These are phyloP conservation scores for Avicennia marina DNA, from an alignment of 257 asterid genomes.

Conservation along the genomic window DNA sequence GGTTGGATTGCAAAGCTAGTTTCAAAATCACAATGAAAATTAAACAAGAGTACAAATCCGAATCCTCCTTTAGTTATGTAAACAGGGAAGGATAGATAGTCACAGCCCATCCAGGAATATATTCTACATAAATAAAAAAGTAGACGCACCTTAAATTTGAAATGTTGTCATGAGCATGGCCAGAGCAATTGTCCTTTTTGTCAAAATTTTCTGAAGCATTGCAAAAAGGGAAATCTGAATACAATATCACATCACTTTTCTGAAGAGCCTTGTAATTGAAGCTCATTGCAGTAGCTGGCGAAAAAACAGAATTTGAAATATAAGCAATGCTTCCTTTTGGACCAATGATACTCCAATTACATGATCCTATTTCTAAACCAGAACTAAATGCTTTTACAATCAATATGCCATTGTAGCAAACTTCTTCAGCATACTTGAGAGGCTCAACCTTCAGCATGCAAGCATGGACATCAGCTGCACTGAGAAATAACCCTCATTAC, in stretches of 20 bases:
- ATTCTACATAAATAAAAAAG: constrained; percentile 9
- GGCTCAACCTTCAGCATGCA: constrained; percentile 69
- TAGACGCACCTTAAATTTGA: constrained; percentile 41
- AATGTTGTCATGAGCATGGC: constrained; percentile 16
- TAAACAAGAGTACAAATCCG: background rate
- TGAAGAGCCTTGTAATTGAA: constrained; percentile 54
- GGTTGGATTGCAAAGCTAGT: constrained; percentile 14
- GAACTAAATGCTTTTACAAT: constrained; percentile 68
- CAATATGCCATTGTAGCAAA: constrained; percentile 75
- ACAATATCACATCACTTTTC: constrained; percentile 59
- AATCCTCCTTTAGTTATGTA: constrained; percentile 6
- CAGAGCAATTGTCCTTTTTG: constrained; percentile 25
- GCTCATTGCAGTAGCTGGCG: constrained; percentile 48
- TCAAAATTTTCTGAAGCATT: constrained; percentile 18
- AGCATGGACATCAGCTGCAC: constrained; percentile 90
- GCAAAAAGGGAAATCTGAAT: constrained; percentile 54
- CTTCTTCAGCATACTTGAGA: constrained; percentile 83
- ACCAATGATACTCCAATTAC: constrained; percentile 70
- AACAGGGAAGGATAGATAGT: constrained; percentile 12
- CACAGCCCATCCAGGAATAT: background rate
- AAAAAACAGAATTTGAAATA: constrained; percentile 60
- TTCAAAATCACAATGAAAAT: constrained; percentile 11
- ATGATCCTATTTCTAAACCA: constrained; percentile 88
- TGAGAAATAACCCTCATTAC: constrained; percentile 43
- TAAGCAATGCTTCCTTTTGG: constrained; percentile 61